Conservation (phyloP, 1,284 basidiomycete genomes). For the Xerocomus minutiporus region DNA sequence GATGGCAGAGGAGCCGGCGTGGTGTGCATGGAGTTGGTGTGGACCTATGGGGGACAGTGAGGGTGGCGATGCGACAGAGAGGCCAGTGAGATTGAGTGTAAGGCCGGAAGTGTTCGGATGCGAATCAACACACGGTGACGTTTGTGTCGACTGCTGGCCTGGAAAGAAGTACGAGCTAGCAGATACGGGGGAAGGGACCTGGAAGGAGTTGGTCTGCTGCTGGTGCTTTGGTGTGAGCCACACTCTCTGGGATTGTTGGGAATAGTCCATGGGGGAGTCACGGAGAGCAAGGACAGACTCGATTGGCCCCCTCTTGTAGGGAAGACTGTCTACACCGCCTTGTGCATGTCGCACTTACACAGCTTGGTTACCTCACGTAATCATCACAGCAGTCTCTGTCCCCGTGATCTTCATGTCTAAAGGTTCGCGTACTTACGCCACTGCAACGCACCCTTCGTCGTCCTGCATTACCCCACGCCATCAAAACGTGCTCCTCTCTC, state of each 20-base stretch:
- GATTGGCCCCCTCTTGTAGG: constrained; percentile 13
- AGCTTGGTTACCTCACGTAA: neutral
- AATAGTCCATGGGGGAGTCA: constrained; percentile 17
- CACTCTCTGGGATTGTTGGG: constrained; percentile 14
- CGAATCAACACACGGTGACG: constrained; percentile 22
- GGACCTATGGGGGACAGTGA: constrained; percentile 57
- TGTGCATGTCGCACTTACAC: neutral
- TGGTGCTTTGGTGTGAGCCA: constrained; percentile 12
- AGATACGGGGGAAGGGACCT: constrained; percentile 19
- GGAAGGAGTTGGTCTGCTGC: constrained; percentile 11
- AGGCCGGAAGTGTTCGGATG: constrained; percentile 31
- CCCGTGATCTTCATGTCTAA: neutral
- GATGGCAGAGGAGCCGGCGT: constrained; percentile 9
- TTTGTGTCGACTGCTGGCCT: constrained; percentile 3
- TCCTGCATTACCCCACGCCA: constrained; percentile 15
- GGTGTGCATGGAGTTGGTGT: constrained; percentile 21
- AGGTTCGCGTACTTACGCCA: neutral
- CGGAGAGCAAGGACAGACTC: no score
- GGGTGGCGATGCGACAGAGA: constrained; percentile 60
- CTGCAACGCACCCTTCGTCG: neutral
- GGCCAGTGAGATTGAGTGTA: constrained; percentile 62
- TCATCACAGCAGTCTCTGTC: neutral
- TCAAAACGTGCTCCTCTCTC: constrained; percentile 19
- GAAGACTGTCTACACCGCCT: constrained; percentile 12
- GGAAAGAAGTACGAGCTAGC: constrained; percentile 21